phyloP scores from a whole-genome alignment of 768 basidiomycete genomes.

The Tubosaeta sp. region DNA sequence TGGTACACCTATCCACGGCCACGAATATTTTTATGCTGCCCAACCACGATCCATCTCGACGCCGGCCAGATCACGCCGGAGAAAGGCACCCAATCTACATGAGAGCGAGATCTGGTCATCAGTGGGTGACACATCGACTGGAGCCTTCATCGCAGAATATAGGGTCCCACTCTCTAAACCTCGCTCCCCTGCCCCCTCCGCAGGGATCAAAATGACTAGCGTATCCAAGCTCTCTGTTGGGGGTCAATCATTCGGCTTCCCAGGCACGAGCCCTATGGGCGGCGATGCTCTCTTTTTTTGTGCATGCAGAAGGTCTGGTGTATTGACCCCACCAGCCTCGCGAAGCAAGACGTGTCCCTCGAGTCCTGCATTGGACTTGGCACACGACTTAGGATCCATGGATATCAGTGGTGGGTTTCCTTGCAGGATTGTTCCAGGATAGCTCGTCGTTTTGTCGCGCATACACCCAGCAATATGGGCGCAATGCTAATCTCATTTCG shows the following conservation, averaged over 20 bases:
- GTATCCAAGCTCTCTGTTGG: conserved; percentile 4
- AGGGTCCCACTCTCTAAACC: conserved; percentile 6
- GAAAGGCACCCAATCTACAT: background rate
- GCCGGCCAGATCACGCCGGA: conserved; percentile 11
- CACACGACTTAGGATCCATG: conserved; percentile 20
- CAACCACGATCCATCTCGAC: conserved; percentile 27
- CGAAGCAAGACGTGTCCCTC: conserved; percentile 3
- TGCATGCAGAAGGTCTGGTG: background rate
- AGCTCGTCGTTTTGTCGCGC: background rate
- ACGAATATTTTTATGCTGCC: conserved; percentile 16
- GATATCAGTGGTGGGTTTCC: conserved; percentile 25
- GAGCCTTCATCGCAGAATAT: conserved; percentile 19
- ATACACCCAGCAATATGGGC: background rate
- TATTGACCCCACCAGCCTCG: conserved; percentile 2
- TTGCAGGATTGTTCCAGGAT: background rate
- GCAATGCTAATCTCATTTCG: background rate
- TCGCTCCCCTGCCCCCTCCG: conserved; percentile 2
- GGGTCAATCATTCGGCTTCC: conserved; percentile 3
- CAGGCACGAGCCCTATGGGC: conserved; percentile 12
- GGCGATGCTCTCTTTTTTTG: background rate
- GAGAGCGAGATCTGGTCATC: background rate
- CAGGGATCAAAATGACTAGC: background rate
- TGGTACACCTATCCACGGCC: conserved; percentile 1
- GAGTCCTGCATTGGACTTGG: conserved; percentile 20
- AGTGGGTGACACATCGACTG: background rate